phyloP scores from a whole-genome alignment of 164 flowering plant species.

The Umbilicus rupestris region DNA sequence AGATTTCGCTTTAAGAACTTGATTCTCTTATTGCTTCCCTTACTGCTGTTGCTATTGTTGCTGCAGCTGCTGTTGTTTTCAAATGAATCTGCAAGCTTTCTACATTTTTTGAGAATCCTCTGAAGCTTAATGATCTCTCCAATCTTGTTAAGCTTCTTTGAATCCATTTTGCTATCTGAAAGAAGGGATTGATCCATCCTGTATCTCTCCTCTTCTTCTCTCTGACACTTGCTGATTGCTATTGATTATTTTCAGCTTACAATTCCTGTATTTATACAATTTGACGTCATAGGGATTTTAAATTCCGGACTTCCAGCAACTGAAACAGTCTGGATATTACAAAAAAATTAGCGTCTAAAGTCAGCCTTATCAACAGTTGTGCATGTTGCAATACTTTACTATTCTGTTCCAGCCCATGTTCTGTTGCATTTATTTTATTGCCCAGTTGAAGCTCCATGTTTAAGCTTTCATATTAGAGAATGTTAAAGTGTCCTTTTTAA shows the following conservation, averaged over 20 bases:
- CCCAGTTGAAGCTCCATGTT: background rate
- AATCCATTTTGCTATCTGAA: background rate
- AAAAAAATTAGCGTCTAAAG: background rate
- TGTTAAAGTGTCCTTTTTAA: background rate
- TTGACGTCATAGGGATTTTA: background rate
- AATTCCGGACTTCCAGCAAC: background rate
- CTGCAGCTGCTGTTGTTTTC: background rate
- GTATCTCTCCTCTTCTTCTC: background rate
- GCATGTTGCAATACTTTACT: background rate
- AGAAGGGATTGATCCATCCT: conserved; percentile 2
- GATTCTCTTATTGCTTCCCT: conserved; percentile 3
- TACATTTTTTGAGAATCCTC: conserved; percentile 2
- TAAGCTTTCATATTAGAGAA: background rate
- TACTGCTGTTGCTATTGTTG: background rate
- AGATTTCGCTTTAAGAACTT: conserved; percentile 3
- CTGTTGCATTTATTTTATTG: conserved; percentile 1
- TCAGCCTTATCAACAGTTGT: conserved; percentile 7
- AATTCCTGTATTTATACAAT: background rate
- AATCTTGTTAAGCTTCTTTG: conserved; percentile 1
- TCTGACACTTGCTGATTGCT: background rate
- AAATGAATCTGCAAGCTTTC: background rate
- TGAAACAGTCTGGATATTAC: background rate
- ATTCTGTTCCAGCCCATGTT: conserved; percentile 2
- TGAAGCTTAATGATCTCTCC: conserved; percentile 1
- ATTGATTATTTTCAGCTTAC: background rate